Evolutionary conservation across 371 early-diverging fungal species (phyloP), one percentile per base, ranked within the genome.

Genomic region (Rhizopus sp.): DNA sequence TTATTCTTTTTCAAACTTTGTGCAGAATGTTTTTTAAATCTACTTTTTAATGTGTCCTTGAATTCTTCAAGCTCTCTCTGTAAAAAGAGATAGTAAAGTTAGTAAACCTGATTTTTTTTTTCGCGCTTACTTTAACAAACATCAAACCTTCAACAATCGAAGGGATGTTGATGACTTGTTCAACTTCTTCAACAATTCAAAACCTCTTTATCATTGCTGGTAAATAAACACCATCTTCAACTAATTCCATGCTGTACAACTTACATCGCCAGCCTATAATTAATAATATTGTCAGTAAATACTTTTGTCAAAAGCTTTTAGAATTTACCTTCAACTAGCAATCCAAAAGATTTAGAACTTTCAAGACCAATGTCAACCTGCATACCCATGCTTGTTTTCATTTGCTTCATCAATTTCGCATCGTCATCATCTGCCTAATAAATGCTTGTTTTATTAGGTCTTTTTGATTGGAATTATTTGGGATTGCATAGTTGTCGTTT

Each of bases 371-470:
- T 23, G 1, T 2, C 4, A 1, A 50, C 3, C 15, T 50, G 51
- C 1, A 2, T 6, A 37, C 37, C 38, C 0, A 50, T 15, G 3
- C 37, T 37, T n/a, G 12, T 6, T 29, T 50, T 50, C 37, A 50
- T 34, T 16, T 13, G 17, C 30, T 50, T 37, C 38, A 50, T 12
- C 13, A 50, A 17, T 12, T 35, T 50, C n/a, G 17, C 38, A 30
- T 37, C 35, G 9, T 50, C 51, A 32, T 50, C 51, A 17, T 50
- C 51, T 17, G 7, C 35, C 4, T 50, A 35, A 16, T 50, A 37
- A 1, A 23, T 37, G 51, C 51, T 50, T 7, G 5, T n/a, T 6
- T 4, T 50, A 15, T 37, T 16, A 5, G 51, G 51, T 7, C 51
- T 7, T 29, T 50, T 50, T 5, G 37, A 16, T 30, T 50, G 23